Conservation (phyloP, 2,329 filamentous ascomycete species). For the Rugonectria rugulosa region DNA sequence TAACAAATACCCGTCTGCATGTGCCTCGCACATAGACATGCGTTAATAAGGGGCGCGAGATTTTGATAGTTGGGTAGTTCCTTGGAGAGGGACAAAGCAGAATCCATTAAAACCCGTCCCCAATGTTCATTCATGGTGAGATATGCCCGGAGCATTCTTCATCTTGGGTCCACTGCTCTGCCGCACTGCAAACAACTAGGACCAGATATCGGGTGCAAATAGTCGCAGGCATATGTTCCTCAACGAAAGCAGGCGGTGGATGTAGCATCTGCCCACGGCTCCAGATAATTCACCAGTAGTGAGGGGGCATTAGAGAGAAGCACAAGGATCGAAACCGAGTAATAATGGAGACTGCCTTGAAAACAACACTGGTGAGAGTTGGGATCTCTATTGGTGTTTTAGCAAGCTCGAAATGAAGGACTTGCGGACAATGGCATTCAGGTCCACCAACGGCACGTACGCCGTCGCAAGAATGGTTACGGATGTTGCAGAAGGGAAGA, state of each 20-base stretch:
- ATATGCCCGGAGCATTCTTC: slow-evolving; percentile 15
- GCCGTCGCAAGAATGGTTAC: slow-evolving; percentile 12
- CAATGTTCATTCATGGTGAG: slow-evolving; percentile 19
- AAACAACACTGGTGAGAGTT: too few relatives aligned
- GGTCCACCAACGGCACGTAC: slow-evolving; percentile 11
- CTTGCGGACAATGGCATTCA: slow-evolving; percentile 6
- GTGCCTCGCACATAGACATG: too few relatives aligned
- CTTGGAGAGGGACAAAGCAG: too few relatives aligned
- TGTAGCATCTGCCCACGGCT: slow-evolving; percentile 1
- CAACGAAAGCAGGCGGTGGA: not conserved
- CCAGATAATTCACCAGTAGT: not conserved
- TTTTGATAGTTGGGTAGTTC: too few relatives aligned
- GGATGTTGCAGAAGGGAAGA: slow-evolving; percentile 1
- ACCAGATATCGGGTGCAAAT: too few relatives aligned
- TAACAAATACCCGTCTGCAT: not conserved
- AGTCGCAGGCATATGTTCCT: slow-evolving; percentile 5
- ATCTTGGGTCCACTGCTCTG: slow-evolving; percentile 12
- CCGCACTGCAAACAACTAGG: too few relatives aligned
- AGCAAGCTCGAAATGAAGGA: slow-evolving; percentile 24
- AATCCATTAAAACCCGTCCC: too few relatives aligned
- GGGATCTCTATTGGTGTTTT: not conserved
- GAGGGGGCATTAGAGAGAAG: not conserved
- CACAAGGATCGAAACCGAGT: too few relatives aligned
- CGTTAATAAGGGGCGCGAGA: too few relatives aligned
- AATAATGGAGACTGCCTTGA: too few relatives aligned